These are phyloP conservation scores for Tylopilus rubrobrunneus DNA, from an alignment of 768 basidiomycete species.

Conservation along the genomic window DNA sequence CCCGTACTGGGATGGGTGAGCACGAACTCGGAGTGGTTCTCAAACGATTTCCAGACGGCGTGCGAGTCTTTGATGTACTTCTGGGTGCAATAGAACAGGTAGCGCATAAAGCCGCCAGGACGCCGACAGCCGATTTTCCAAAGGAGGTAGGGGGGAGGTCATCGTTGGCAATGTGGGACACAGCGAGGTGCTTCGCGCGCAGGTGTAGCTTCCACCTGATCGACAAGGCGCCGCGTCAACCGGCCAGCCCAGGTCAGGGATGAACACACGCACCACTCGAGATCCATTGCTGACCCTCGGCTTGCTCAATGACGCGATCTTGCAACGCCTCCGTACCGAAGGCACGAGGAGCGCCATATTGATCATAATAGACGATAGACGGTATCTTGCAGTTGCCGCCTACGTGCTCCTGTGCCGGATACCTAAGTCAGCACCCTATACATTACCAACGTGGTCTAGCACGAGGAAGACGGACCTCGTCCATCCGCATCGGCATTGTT, in stretches of 20 bases:
- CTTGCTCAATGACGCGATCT: constrained; percentile 36
- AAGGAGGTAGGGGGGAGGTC: constrained; percentile 39
- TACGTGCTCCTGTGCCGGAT: constrained; percentile 41
- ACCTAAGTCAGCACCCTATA: constrained; percentile 11
- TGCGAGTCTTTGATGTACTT: constrained; percentile 48
- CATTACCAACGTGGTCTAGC: not conserved
- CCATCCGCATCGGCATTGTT: no score
- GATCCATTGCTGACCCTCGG: constrained; percentile 44
- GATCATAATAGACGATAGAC: constrained; percentile 45
- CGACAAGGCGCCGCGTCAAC: not conserved
- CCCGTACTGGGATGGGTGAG: constrained; percentile 57
- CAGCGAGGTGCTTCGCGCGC: constrained; percentile 31
- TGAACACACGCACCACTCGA: constrained; percentile 36
- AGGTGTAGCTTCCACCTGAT: constrained; percentile 38
- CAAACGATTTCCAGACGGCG: constrained; percentile 47
- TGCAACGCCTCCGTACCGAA: constrained; percentile 44
- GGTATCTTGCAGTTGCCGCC: constrained; percentile 48
- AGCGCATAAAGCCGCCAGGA: constrained; percentile 45
- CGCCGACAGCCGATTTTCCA: constrained; percentile 38
- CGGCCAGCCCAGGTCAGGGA: not conserved
- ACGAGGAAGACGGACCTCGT: constrained; percentile 27
- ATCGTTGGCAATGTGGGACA: constrained; percentile 29
- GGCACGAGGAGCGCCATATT: constrained; percentile 35
- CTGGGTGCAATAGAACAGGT: constrained; percentile 41
- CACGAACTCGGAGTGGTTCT: constrained; percentile 44